Evolutionary conservation across 257 asterid genomes (phyloP).

Genomic region (Anisodus tanguticus): DNA sequence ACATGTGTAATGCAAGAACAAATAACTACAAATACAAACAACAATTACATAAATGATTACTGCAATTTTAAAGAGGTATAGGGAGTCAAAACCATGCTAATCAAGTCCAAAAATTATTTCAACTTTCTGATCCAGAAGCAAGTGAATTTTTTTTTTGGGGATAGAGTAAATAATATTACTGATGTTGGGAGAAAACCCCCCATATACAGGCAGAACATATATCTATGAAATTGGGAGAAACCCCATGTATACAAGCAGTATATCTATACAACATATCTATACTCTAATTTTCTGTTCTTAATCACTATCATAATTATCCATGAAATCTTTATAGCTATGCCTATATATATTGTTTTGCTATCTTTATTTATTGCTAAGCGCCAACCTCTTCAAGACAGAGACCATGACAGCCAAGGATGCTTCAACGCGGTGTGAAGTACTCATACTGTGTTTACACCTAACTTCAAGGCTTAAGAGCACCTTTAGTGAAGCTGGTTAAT

Average conservation of each 20-base stretch:
- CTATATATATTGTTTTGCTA: not conserved
- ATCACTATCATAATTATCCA: constrained; percentile 10
- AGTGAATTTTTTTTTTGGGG: not conserved
- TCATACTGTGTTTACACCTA: constrained; percentile 7
- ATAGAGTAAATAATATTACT: not conserved
- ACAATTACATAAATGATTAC: not conserved
- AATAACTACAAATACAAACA: constrained; percentile 3
- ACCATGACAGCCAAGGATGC: not conserved
- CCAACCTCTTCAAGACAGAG: constrained; percentile 17
- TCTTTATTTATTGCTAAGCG: not conserved
- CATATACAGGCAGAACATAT: not conserved
- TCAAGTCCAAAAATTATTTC: not conserved
- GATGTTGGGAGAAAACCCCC: not conserved
- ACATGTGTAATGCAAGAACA: not conserved
- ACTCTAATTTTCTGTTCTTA: not conserved
- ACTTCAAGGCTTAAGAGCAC: not conserved
- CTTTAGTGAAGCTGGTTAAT: constrained; percentile 6
- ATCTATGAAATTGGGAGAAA: too few species aligned
- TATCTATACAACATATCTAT: not conserved
- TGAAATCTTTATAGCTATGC: not conserved
- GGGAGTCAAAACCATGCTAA: not conserved
- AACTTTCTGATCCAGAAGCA: constrained; percentile 18
- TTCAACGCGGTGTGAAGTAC: not conserved
- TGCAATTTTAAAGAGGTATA: not conserved
- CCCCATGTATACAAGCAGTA: not conserved